These are phyloP conservation scores for Fusarium duplospermum DNA, from an alignment of 2,329 filamentous ascomycete genomes.

Conservation along the genomic window DNA sequence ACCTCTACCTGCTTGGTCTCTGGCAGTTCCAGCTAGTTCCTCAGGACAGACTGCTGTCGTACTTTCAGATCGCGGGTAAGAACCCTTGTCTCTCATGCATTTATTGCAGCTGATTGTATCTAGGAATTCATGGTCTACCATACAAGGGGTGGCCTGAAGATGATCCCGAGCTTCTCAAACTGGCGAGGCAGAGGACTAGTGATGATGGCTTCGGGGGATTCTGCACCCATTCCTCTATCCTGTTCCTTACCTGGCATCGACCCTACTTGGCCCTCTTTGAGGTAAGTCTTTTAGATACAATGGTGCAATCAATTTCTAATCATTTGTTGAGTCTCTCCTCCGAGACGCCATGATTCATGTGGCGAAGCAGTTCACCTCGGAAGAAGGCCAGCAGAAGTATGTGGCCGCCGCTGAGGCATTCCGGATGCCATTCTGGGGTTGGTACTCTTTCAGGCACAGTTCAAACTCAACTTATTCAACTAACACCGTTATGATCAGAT, in stretches of 20 bases:
- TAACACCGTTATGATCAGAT: not conserved
- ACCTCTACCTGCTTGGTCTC: not conserved
- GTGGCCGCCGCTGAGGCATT: not conserved
- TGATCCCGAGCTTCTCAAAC: not conserved
- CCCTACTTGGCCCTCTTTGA: not conserved
- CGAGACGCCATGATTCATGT: not conserved
- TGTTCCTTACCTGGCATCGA: conserved; percentile 1
- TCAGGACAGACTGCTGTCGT: not conserved
- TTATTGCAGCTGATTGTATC: not conserved
- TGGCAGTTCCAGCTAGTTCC: not conserved
- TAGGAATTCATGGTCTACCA: not conserved
- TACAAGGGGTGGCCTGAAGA: not conserved
- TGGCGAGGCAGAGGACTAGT: not conserved
- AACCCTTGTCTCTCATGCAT: not conserved
- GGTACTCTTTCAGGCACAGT: not conserved
- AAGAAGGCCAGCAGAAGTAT: not conserved
- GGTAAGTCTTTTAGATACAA: not conserved
- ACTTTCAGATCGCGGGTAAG: not conserved
- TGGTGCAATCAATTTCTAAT: not conserved
- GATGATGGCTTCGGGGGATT: not conserved
- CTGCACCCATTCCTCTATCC: not conserved
- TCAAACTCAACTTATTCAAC: too few relatives aligned
- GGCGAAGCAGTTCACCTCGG: not conserved
- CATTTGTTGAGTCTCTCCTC: not conserved
- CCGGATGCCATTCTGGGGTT: not conserved